These are phyloP conservation scores for Penicillium dipodomyicola DNA, from an alignment of 495 filamentous ascomycete species.

Conservation along the genomic window DNA sequence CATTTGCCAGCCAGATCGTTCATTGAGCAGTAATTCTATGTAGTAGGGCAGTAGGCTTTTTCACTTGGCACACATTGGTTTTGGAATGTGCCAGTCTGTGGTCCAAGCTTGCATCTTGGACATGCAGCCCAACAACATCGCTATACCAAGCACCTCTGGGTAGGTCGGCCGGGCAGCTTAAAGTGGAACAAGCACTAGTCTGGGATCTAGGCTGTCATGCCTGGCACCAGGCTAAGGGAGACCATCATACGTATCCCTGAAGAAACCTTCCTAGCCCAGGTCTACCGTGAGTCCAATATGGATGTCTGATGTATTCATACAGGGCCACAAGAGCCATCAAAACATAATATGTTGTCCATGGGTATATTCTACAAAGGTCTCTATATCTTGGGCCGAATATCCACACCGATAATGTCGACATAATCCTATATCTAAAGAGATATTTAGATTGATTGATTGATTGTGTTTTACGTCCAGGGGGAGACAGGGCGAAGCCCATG, in stretches of 20 bases:
- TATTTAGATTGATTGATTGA: no score
- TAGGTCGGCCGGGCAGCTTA: not conserved
- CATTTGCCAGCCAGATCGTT: constrained; percentile 27
- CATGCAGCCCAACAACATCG: not conserved
- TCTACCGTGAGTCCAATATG: not conserved
- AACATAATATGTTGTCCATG: not conserved
- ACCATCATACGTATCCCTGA: not conserved
- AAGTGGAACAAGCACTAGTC: not conserved
- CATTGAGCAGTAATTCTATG: not conserved
- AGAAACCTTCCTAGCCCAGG: not conserved
- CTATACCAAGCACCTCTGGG: not conserved
- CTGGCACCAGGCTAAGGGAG: not conserved
- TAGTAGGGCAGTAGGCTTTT: constrained; percentile 1
- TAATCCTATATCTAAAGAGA: not conserved
- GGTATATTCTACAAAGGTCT: not conserved
- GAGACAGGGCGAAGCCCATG: no score
- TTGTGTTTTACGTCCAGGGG: no score
- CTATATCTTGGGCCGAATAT: not conserved
- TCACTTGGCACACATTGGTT: not conserved
- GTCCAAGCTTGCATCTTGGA: not conserved
- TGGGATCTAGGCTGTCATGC: not conserved
- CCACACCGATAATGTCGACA: not conserved
- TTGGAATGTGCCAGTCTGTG: not conserved
- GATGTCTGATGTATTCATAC: not conserved
- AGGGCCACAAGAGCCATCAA: not conserved